Base-by-base conservation (phyloP, 208 protist species). In the Crithidia sp. region DNA sequence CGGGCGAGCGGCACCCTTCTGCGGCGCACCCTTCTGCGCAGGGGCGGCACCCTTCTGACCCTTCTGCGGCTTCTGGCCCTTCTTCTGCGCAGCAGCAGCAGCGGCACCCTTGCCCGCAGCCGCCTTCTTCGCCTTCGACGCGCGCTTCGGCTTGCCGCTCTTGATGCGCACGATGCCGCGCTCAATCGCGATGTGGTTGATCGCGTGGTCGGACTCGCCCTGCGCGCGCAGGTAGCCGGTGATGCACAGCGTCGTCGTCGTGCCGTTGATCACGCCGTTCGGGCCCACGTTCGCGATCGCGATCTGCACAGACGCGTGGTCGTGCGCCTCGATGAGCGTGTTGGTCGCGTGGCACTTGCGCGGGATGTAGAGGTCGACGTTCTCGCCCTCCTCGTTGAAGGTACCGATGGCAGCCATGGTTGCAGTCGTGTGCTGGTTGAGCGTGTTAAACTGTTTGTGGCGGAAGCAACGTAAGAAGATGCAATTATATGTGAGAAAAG, bases 291-390 rank as follows among this genome's bases (percentile, higher is more conserved):
- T 88, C 67, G 94, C 97, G 76, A 99, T 92, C 74, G 94, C 89
- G 83, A 99, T 93, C 96, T 99, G 98, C 50, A 99, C 92, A 44
- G 95, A 82, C 54, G 96, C 96, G 92, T 99, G 95, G 85, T 99
- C 98, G 75, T 91, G 96, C 52, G 96, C 94, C 65, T 76, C 67
- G 81, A 99, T 98, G 53, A 99, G 86, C 73, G 81, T 84, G 92
- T 98, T 98, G 61, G 98, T 98, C 81, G 97, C 95, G 75, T 97
- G 96, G 95, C 97, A 99, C 89, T 98, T 98, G 82, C 97, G 91
- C 62, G 97, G 97, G 80, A 97, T 97, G 92, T 98, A 98, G 43
- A 98, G 83, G 74, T 99, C 97, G 68, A 99, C 90, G 66, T 92
- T 96, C 59, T 90, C 79, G 60, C 91, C 93, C 76, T 96, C 91